phyloP scores from a whole-genome alignment of 164 flowering plant species.

The Berberis thunbergii region DNA sequence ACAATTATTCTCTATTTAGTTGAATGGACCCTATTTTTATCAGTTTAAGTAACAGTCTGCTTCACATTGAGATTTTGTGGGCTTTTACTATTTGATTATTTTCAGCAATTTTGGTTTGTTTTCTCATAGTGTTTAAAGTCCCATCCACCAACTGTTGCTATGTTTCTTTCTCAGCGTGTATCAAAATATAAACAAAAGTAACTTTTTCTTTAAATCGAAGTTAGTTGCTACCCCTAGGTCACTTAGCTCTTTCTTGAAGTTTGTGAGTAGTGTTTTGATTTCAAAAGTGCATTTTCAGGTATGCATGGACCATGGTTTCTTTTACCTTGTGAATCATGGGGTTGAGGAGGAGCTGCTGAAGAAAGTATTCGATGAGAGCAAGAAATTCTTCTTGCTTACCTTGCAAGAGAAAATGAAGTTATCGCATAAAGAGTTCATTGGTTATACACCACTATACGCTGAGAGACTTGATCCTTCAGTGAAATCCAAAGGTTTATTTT shows the following conservation, averaged over 20 bases:
- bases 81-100: no score
- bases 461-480: constrained; percentile 57
- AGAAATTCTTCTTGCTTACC: constrained; percentile 60
- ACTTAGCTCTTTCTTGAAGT: not conserved
- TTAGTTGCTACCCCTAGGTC: no score
- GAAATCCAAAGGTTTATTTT: constrained; percentile 38
- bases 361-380: constrained; percentile 48
- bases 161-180: no score
- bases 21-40: no score
- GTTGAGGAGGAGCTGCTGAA: constrained; percentile 47
- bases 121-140: no score
- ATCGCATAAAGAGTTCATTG: constrained; percentile 39
- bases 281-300: constrained; percentile 36
- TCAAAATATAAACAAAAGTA: no score
- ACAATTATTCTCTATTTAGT: no score
- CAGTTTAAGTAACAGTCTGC: no score
- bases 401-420: constrained; percentile 61
- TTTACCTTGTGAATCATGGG: constrained; percentile 82
- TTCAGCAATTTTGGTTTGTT: no score
- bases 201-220: no score
- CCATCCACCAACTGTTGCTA: no score
- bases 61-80: no score
- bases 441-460: constrained; percentile 60
- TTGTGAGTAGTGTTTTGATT: not conserved
- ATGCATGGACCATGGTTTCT: constrained; percentile 71